phyloP scores from a whole-genome alignment of 2,329 filamentous ascomycete genomes.

The Dactylellina haptotyla region DNA sequence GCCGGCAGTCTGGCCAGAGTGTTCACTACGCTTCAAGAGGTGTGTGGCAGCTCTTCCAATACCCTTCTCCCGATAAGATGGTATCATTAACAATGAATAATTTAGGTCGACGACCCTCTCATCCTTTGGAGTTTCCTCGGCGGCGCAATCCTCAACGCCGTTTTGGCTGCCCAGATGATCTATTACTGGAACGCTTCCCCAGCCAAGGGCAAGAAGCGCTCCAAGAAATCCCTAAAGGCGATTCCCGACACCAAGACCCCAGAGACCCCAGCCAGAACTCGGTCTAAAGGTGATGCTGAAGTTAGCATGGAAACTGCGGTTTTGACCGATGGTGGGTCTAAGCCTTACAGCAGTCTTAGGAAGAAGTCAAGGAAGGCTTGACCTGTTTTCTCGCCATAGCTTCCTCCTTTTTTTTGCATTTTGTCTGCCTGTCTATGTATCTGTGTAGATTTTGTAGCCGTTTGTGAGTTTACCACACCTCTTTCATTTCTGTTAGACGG shows the following conservation, averaged over 20 bases:
- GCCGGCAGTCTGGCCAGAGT: slow-evolving; percentile 90
- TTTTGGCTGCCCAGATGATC: slow-evolving; percentile 88
- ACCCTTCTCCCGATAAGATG: background rate
- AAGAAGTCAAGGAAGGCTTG: slow-evolving; percentile 51
- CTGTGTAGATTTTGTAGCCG: background rate
- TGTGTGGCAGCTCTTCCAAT: background rate
- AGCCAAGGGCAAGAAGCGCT: slow-evolving; percentile 54
- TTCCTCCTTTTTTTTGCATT: background rate
- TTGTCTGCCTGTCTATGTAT: background rate
- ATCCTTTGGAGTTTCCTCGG: slow-evolving; percentile 95
- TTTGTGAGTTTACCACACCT: background rate
- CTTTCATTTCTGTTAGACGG: slow-evolving; percentile 9
- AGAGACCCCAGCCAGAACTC: slow-evolving; percentile 35
- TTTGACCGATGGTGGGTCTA: slow-evolving; percentile 44
- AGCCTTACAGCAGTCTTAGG: slow-evolving; percentile 37
- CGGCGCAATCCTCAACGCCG: slow-evolving; percentile 86
- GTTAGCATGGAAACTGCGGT: slow-evolving; percentile 52
- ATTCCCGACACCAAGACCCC: slow-evolving; percentile 54
- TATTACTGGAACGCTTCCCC: slow-evolving; percentile 85
- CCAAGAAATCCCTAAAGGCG: slow-evolving; percentile 59
- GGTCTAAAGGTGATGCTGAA: slow-evolving; percentile 47
- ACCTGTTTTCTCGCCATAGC: background rate
- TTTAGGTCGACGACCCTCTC: slow-evolving; percentile 83
- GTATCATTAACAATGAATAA: background rate
- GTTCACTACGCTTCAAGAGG: slow-evolving; percentile 94